Percentiles rank a stretch among this genome's conserved stretches.
These are phyloP conservation scores for Secale cereale DNA, from an alignment of 176 grass and related monocot genomes.

Conservation along the genomic window DNA sequence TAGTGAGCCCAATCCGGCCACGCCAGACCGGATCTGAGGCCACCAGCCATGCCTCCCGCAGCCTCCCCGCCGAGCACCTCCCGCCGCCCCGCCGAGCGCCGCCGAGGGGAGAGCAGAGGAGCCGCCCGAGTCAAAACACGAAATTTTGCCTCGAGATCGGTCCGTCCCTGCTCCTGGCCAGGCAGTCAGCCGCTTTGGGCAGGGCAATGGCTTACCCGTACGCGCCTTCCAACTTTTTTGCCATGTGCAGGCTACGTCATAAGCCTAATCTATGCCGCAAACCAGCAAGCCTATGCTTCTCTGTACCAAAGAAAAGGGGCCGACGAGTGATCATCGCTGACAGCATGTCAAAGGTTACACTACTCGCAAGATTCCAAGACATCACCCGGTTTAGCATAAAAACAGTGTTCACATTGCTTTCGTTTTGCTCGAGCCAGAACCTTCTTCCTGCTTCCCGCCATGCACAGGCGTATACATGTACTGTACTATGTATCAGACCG, in stretches of 20 bases:
- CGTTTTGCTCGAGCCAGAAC: not conserved
- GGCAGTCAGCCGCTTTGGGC: not conserved
- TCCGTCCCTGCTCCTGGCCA: not conserved
- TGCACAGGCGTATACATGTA: not conserved
- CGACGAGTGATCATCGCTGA: not conserved
- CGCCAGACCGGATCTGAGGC: too few species aligned
- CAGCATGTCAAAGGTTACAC: constrained; percentile 5
- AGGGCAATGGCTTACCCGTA: not conserved
- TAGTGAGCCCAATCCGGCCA: too few species aligned
- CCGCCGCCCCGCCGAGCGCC: too few species aligned
- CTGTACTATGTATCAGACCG: not conserved
- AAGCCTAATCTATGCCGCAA: not conserved
- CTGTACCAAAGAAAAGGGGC: not conserved
- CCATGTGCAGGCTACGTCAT: not conserved
- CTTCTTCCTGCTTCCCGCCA: not conserved
- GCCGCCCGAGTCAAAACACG: too few species aligned
- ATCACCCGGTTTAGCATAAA: not conserved
- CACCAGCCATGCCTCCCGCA: too few species aligned
- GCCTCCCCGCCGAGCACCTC: too few species aligned
- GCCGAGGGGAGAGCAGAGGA: too few species aligned
- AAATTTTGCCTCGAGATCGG: too few species aligned
- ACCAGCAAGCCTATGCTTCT: not conserved
- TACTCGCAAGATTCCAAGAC: not conserved
- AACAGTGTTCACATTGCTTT: constrained; percentile 28
- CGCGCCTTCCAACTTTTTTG: constrained; percentile 18